Percentiles rank a stretch among this genome's conserved stretches.
Evolutionary conservation across 1,139 yeast genomes (phyloP).

Genomic region (Nadsonia commutata): DNA sequence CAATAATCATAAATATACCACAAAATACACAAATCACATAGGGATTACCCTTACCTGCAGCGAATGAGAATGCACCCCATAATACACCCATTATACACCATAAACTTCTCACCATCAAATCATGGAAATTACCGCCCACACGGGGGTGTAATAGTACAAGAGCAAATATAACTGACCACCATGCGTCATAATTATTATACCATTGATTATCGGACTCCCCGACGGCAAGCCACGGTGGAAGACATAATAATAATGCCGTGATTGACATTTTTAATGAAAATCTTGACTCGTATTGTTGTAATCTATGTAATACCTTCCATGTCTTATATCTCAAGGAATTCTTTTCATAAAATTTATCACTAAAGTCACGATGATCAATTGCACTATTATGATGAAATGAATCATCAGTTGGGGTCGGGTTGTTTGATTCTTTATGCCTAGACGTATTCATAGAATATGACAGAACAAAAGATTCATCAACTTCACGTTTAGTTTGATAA

Average conservation of each 20-base stretch:
- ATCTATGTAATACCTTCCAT: slow-evolving; percentile 24
- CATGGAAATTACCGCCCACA: slow-evolving; percentile 30
- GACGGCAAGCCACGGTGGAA: slow-evolving; percentile 30
- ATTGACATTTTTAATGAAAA: slow-evolving; percentile 30
- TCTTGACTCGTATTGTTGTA: slow-evolving; percentile 27
- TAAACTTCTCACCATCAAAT: slow-evolving; percentile 22
- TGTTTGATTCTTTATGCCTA: slow-evolving; percentile 12
- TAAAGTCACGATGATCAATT: slow-evolving; percentile 4
- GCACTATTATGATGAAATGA: slow-evolving; percentile 2
- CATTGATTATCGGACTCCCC: slow-evolving; percentile 22
- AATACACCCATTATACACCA: slow-evolving; percentile 25
- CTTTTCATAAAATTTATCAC: slow-evolving; percentile 7
- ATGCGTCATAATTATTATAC: slow-evolving; percentile 29
- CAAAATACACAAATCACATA: slow-evolving; percentile 30
- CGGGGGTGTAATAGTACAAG: slow-evolving; percentile 28
- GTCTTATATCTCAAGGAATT: slow-evolving; percentile 17
- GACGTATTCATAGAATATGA: slow-evolving; percentile 28
- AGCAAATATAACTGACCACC: slow-evolving; percentile 30
- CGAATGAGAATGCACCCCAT: slow-evolving; percentile 17
- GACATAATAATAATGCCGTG: slow-evolving; percentile 23
- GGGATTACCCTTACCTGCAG: slow-evolving; percentile 32
- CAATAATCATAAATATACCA: slow-evolving; percentile 23
- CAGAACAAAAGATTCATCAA: slow-evolving; percentile 34
- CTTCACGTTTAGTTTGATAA: slow-evolving; percentile 29
- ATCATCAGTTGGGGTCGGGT: background rate